These are phyloP conservation scores for Chalciporus sphaerocephalus DNA, from an alignment of 768 basidiomycete genomes.

Conservation along the genomic window DNA sequence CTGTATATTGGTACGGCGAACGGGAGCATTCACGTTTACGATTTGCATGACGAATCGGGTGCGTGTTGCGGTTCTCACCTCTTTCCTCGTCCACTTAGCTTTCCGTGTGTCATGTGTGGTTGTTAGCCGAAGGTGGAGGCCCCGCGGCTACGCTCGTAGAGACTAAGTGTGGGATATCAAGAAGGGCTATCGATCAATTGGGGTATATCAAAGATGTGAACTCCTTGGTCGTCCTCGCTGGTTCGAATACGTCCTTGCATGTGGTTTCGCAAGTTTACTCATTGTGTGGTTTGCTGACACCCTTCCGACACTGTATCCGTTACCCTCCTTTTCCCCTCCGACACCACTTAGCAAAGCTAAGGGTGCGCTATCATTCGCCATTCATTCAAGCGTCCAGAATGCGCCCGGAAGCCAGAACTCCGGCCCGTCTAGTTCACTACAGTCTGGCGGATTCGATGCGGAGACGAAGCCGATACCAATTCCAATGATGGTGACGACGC, in stretches of 20 bases:
- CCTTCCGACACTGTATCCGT: slow-evolving; percentile 66
- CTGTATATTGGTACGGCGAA: slow-evolving; percentile 60
- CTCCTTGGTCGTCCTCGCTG: slow-evolving; percentile 79
- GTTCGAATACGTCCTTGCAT: slow-evolving; percentile 38
- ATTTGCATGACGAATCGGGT: slow-evolving; percentile 40
- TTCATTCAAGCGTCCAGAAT: slow-evolving; percentile 59
- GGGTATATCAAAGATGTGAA: slow-evolving; percentile 83
- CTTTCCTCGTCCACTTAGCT: slow-evolving; percentile 27
- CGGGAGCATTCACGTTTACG: slow-evolving; percentile 54
- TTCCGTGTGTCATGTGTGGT: not conserved
- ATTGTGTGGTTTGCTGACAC: slow-evolving; percentile 47
- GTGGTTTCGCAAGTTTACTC: not conserved
- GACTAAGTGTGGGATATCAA: slow-evolving; percentile 58
- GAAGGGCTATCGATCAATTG: slow-evolving; percentile 81
- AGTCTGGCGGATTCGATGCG: slow-evolving; percentile 7
- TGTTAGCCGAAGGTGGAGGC: slow-evolving; percentile 5
- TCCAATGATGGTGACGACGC: slow-evolving; percentile 64
- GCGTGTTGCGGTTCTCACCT: slow-evolving; percentile 12
- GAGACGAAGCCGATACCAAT: slow-evolving; percentile 40
- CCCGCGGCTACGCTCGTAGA: slow-evolving; percentile 44
- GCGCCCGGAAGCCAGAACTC: slow-evolving; percentile 25
- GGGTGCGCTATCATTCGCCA: slow-evolving; percentile 77
- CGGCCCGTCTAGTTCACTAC: slow-evolving; percentile 10
- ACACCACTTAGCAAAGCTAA: slow-evolving; percentile 74
- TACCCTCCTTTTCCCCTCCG: slow-evolving; percentile 67